Base-by-base conservation (phyloP, 768 basidiomycete genomes). In the Gymnopilus dilepis region DNA sequence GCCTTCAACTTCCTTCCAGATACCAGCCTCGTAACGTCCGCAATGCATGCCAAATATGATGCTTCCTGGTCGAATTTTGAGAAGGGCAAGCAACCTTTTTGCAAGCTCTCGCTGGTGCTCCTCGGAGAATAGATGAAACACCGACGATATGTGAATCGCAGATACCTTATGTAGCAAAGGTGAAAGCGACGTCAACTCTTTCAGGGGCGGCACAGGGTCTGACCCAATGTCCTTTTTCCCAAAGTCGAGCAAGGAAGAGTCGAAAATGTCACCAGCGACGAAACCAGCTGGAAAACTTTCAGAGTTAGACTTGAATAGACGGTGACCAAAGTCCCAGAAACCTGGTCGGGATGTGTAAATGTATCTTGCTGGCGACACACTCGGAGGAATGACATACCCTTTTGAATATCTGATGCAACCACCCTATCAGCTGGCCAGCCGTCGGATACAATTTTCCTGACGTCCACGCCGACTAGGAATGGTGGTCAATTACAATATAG, bases 261-360 rank as follows among this genome's bases (percentile, higher is more conserved):
- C 77, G 47, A 89, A 81, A 0, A 71, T 77, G 59, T 90, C 81
- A 1, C 87, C 88, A 8, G 77, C 69, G 8, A 89, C 54, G 66
- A 89, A 89, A 0, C 73, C 69, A 0, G 78, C 84, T 1, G 85
- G 83, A 69, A 85, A 88, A 0, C 80, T 76, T 38, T 79, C 72
- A 0, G 80, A 77, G 0, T 76, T 83, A 5, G 80, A 77, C 53
- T 70, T 77, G 73, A 87, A 90, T 12, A 90, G 76, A 40, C 80
- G 73, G 65, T 89, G 86, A 1, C 88, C 88, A 6, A 83, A 76
- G 3, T 84, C 77, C 87, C 86, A 89, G 61, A 85, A 84, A 9
- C 74, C 87, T 88, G 19, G 30, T 15, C 42, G 21, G 21, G 33
- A 30, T 21, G 13, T 6, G 34, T 21, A 8, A 26, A 37, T 40